These are phyloP conservation scores for Camellia oleifera DNA, from an alignment of 179 eudicot species.

Conservation along the genomic window DNA sequence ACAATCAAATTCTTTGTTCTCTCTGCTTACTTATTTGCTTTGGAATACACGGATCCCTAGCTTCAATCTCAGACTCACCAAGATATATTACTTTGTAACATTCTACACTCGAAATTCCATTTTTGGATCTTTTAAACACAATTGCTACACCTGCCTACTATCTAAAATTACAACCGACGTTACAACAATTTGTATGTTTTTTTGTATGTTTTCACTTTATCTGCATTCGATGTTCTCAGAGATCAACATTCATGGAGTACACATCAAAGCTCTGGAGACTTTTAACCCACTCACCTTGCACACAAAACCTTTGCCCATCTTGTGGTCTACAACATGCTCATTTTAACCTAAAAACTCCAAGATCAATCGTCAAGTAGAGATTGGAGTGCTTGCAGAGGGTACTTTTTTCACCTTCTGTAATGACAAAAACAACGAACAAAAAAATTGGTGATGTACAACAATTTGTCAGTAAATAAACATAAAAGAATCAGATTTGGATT, in stretches of 20 bases:
- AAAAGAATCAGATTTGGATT: constrained; percentile 15
- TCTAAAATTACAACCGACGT: too few species aligned
- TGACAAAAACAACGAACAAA: not conserved
- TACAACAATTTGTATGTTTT: too few species aligned
- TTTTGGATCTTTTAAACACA: too few species aligned
- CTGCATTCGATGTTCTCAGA: too few species aligned
- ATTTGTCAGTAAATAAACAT: not conserved
- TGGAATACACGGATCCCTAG: too few species aligned
- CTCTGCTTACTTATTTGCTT: too few species aligned
- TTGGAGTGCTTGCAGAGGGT: not conserved
- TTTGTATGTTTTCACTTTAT: too few species aligned
- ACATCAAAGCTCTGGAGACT: not conserved
- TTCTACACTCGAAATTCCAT: too few species aligned
- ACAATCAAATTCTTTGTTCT: too few species aligned
- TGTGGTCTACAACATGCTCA: not conserved
- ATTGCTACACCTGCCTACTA: too few species aligned
- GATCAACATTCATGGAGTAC: not conserved
- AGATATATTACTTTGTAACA: too few species aligned
- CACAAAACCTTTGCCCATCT: not conserved
- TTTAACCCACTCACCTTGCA: not conserved
- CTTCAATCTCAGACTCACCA: too few species aligned
- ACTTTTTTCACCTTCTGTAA: constrained; percentile 13
- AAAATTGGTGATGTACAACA: not conserved
- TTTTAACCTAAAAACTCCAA: not conserved
- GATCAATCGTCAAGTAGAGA: not conserved